Conservation (phyloP, 352 stramenopile species). For the Discostella stelligera region DNA sequence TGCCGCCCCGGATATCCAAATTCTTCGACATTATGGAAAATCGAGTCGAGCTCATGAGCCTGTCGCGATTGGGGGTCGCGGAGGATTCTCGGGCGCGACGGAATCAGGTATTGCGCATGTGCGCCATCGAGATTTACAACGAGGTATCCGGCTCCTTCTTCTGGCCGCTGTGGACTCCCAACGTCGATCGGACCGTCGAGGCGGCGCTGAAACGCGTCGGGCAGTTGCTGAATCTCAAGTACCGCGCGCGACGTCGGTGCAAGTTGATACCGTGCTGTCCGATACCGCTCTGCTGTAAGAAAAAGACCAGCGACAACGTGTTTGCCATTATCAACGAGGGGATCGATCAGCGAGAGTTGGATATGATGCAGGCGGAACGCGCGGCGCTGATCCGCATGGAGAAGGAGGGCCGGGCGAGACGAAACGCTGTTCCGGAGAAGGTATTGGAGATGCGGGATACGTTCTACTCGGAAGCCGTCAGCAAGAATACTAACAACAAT, state of each 20-base stretch:
- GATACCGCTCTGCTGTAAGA: constrained; percentile 41
- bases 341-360: constrained; percentile 37
- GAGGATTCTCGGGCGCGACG: constrained; percentile 33
- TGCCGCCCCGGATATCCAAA: constrained; percentile 19
- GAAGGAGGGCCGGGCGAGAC: constrained; percentile 27
- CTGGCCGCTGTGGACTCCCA: constrained; percentile 31
- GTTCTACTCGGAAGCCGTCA: not conserved
- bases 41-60: constrained; percentile 40
- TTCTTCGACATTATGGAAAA: constrained; percentile 43
- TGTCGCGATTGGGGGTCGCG: constrained; percentile 33
- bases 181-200: constrained; percentile 42
- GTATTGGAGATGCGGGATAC: constrained; percentile 10
- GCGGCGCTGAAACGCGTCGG: constrained; percentile 27
- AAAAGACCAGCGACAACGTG: constrained; percentile 26
- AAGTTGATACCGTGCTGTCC: constrained; percentile 38
- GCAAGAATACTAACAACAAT: too few species aligned
- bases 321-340: constrained; percentile 50
- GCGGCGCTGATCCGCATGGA: constrained; percentile 28
- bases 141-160: constrained; percentile 35
- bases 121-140: constrained; percentile 52
- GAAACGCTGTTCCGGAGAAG: constrained; percentile 9
- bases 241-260: constrained; percentile 23
- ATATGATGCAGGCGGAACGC: constrained; percentile 40
- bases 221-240: constrained; percentile 36
- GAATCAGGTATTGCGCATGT: constrained; percentile 43